phyloP scores from a whole-genome alignment of 352 stramenopile genomes.

The Phytophthora pisi region DNA sequence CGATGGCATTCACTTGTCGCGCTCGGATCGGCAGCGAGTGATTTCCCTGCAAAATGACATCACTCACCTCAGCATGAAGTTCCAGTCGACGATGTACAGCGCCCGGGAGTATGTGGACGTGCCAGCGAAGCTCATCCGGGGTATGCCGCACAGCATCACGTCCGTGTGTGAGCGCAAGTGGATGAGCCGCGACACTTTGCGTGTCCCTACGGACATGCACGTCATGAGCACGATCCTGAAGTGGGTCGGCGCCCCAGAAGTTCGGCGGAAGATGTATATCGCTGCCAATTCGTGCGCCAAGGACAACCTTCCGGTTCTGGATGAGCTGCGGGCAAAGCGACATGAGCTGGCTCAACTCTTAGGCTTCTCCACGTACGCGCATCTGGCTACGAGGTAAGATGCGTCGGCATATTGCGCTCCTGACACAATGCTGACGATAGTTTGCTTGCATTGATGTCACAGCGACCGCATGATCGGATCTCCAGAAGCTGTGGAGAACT shows the following conservation, averaged over 20 bases:
- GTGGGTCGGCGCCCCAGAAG: constrained; percentile 75
- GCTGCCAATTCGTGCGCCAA: constrained; percentile 84
- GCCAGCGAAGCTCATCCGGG: constrained; percentile 52
- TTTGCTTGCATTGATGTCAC: constrained; percentile 1
- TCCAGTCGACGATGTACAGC: constrained; percentile 86
- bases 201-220: constrained; percentile 83
- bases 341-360: constrained; percentile 89
- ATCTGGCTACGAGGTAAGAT: constrained; percentile 90
- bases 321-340: constrained; percentile 86
- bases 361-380: constrained; percentile 91
- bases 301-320: constrained; percentile 78
- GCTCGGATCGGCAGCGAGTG: constrained; percentile 76
- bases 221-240: constrained; percentile 94
- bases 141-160: constrained; percentile 65
- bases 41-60: constrained; percentile 90
- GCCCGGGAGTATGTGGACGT: constrained; percentile 71
- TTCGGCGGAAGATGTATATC: constrained; percentile 92
- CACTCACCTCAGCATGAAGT: constrained; percentile 86
- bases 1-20: constrained; percentile 93
- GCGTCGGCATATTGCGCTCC: neutral
- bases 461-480: constrained; percentile 89
- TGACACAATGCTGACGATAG: constrained; percentile 9
- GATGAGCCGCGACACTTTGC: constrained; percentile 60
- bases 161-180: constrained; percentile 71
- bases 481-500: constrained; percentile 63